phyloP scores from a whole-genome alignment of 75 land plant genomes.

The Pinus tabuliformis region DNA sequence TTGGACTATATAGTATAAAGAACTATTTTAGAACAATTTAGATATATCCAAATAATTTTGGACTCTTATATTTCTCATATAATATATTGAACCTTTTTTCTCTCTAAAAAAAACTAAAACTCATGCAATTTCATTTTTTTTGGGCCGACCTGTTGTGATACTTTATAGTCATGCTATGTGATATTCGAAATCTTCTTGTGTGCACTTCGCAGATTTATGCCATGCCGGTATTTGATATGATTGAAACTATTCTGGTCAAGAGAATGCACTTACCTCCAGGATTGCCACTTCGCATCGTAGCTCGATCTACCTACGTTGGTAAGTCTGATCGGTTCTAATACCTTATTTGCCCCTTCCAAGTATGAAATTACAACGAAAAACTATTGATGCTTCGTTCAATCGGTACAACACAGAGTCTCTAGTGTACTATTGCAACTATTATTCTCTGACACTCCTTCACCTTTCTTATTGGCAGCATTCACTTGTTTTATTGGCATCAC shows the following conservation, averaged over 20 bases:
- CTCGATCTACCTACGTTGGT: conserved; percentile 54
- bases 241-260: conserved; percentile 67
- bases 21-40: too few relatives aligned
- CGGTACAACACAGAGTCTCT: background rate
- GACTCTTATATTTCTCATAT: too few relatives aligned
- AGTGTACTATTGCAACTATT: background rate
- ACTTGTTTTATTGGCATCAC: conserved; percentile 44
- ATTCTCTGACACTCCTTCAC: background rate
- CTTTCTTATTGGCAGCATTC: conserved; percentile 19
- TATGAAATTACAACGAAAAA: background rate
- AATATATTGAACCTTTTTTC: too few relatives aligned
- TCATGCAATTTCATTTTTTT: too few relatives aligned
- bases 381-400: background rate
- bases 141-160: too few relatives aligned
- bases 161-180: too few relatives aligned
- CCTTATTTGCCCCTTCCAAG: background rate
- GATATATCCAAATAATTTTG: too few relatives aligned
- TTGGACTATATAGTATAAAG: too few relatives aligned
- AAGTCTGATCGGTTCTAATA: conserved; percentile 7
- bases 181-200: background rate
- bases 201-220: conserved; percentile 58
- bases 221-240: conserved; percentile 90
- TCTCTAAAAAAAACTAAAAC: too few relatives aligned
- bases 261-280: conserved; percentile 37
- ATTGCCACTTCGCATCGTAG: conserved; percentile 26